Base-by-base conservation (phyloP, 1,139 yeast genomes). In the Diutina siamensis region DNA sequence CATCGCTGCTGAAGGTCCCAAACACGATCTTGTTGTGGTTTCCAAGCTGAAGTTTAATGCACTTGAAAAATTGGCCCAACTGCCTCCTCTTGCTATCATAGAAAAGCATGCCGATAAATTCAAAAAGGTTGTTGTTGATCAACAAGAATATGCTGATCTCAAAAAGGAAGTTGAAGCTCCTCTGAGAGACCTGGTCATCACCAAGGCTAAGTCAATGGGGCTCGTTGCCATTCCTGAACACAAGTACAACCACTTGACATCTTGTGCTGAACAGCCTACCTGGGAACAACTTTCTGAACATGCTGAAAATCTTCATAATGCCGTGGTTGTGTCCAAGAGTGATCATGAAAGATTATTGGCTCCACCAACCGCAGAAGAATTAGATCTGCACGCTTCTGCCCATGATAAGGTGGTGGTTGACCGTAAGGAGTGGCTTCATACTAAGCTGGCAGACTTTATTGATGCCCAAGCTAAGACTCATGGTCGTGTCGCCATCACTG, bases 241-340 rank as follows among this genome's bases (percentile, higher is more conserved):
- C 28, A 52, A 54, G 35, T 53, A 52, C 31, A 51, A 49, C 7
- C 49, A 51, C 7, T 51, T 65, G 44, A 18, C 5, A 18, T 25
- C 22, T n/a, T 50, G 59, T n/a, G 68, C 69, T 0, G 50, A 61
- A 44, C 55, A 57, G 4, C 72, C 72, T 44, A 55, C 59, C 22
- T 55, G 64, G 48, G 61, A 56, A 41, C 50, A 47, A 13, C 61
- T 70, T 4, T 64, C 67, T 47, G 50, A 53, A 12, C 64, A 61
- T 18, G 72, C 73, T 2, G 70, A 67, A 44, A 59, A 50, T 31
- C 61, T 27, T 3, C 45, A 50, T 22, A 57, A 55, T 10, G 51
- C 56, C 19, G 52, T 55, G 3, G 53, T 63, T 15, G 46, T 65
- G 32, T 50, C 58, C 4, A 48, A 55, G 13, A 49, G 55, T 0